These are phyloP conservation scores for Lithospermum erythrorhizon DNA, from an alignment of 257 asterid species.

Conservation along the genomic window DNA sequence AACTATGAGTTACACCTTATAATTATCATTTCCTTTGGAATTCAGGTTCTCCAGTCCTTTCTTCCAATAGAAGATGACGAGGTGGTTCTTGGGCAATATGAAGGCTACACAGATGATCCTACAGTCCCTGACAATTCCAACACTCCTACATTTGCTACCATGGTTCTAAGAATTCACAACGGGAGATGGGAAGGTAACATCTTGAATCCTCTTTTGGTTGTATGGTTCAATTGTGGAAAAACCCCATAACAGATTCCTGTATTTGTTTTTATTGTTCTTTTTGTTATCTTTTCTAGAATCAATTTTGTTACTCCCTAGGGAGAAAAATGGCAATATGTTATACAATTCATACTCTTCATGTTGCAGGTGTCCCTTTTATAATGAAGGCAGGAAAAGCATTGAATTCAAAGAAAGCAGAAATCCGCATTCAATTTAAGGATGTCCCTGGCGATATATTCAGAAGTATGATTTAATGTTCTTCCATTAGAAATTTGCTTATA, in stretches of 20 bases:
- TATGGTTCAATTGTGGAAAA: not conserved
- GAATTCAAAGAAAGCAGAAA: conserved; percentile 88
- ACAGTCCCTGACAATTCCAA: conserved; percentile 83
- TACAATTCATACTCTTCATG: not conserved
- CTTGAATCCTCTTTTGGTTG: not conserved
- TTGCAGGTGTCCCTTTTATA: conserved; percentile 88
- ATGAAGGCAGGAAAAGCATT: conserved; percentile 98
- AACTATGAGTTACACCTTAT: not conserved
- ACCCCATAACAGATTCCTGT: not conserved
- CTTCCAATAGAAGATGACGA: conserved; percentile 76
- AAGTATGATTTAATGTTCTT: conserved; percentile 31
- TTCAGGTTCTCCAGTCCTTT: conserved; percentile 91
- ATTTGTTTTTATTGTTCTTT: not conserved
- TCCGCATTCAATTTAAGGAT: conserved; percentile 90
- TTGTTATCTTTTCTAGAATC: not conserved
- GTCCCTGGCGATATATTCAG: conserved; percentile 94
- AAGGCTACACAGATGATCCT: conserved; percentile 81
- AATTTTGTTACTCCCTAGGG: not conserved
- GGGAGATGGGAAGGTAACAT: conserved; percentile 93
- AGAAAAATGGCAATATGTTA: not conserved
- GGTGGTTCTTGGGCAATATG: conserved; percentile 93
- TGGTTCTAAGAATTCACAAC: conserved; percentile 59
- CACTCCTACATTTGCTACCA: conserved; percentile 84
- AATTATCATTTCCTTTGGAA: conserved; percentile 15
- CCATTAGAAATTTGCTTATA: not conserved